Conservation (phyloP, 352 stramenopile genomes). For the Phytophthora hibernalis region DNA sequence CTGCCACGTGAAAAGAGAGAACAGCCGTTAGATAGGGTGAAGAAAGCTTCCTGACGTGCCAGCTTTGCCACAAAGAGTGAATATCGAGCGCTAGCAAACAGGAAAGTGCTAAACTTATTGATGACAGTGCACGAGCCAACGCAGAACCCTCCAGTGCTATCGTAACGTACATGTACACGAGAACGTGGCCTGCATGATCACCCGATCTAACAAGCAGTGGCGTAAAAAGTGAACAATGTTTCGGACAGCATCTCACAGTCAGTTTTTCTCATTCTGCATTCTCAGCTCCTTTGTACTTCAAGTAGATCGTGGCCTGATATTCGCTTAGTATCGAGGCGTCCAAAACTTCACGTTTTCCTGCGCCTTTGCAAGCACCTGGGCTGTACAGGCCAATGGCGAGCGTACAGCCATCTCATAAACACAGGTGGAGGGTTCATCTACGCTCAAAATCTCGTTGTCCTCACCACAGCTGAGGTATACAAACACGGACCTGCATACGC, state of each 20-base stretch:
- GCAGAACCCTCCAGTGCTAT: too few species aligned
- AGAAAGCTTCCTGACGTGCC: too few species aligned
- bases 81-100: too few species aligned
- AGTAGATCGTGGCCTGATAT: background rate
- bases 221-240: background rate
- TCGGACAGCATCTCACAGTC: background rate
- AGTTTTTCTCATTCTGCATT: background rate
- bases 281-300: background rate
- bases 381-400: conserved; percentile 69
- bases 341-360: conserved; percentile 64
- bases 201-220: background rate
- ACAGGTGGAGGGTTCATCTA: conserved; percentile 94
- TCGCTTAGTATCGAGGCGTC: conserved; percentile 19
- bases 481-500: conserved; percentile 51
- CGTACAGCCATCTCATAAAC: conserved; percentile 90
- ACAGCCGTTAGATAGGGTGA: too few species aligned
- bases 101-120: too few species aligned
- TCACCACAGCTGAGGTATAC: conserved; percentile 85
- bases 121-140: too few species aligned
- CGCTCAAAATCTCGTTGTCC: conserved; percentile 84
- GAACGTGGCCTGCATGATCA: background rate
- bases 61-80: too few species aligned
- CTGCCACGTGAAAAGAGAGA: too few species aligned
- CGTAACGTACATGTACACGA: too few species aligned
- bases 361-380: conserved; percentile 48